Evolutionary conservation across 2,329 filamentous ascomycete genomes (phyloP).

Genomic region (Thyridium curvatum): DNA sequence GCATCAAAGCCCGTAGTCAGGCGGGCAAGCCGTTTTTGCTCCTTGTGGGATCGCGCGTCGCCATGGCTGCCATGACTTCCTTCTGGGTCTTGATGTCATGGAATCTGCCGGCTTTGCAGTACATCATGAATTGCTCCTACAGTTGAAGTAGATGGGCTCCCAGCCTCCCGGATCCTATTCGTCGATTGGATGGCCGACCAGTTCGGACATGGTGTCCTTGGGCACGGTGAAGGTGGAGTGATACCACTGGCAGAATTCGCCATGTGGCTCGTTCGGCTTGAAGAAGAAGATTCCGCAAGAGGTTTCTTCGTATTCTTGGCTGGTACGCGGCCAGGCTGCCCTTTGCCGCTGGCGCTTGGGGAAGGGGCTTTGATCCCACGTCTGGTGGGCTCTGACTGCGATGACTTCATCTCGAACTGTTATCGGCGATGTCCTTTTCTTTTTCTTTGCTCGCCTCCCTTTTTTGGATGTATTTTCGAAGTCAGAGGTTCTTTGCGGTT

Average conservation of each 20-base stretch:
- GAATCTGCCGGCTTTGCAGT: conserved; percentile 30
- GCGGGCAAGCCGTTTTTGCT: conserved; percentile 13
- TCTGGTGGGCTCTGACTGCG: too few relatives aligned
- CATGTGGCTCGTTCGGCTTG: conserved; percentile 18
- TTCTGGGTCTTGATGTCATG: conserved; percentile 15
- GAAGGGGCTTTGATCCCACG: too few relatives aligned
- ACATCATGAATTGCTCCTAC: conserved; percentile 36
- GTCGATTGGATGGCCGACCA: conserved; percentile 17
- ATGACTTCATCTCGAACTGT: too few relatives aligned
- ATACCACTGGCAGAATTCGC: conserved; percentile 29
- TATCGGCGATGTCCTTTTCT: too few relatives aligned
- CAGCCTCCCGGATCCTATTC: conserved; percentile 3
- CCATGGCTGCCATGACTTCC: not conserved
- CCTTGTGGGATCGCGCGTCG: too few relatives aligned
- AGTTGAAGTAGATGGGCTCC: conserved; percentile 21
- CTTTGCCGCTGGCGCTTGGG: too few relatives aligned
- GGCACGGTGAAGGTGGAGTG: conserved; percentile 18
- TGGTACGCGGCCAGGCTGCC: too few relatives aligned
- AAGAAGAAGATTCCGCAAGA: conserved; percentile 26
- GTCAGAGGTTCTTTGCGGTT: too few relatives aligned
- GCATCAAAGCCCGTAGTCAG: conserved; percentile 17
- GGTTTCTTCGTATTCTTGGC: too few relatives aligned
- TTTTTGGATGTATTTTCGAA: too few relatives aligned
- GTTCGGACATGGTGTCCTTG: conserved; percentile 16
- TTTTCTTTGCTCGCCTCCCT: too few relatives aligned